Evolutionary conservation across 257 asterid species (phyloP).

Genomic region (Solanum sitiens): DNA sequence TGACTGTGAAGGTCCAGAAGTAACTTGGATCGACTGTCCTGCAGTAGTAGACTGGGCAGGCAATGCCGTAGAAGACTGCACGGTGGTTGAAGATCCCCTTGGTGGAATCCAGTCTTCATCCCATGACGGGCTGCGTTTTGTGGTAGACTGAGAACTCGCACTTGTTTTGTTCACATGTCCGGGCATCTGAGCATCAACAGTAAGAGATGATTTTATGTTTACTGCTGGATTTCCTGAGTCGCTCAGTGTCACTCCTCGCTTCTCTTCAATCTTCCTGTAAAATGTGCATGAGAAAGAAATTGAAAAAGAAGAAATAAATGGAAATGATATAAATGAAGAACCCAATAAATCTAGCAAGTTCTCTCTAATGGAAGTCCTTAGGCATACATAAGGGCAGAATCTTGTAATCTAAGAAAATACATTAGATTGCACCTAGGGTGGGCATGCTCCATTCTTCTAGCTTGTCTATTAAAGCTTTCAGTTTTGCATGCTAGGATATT

Average conservation of each 20-base stretch:
- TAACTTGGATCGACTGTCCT: slow-evolving; percentile 34
- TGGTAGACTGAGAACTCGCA: slow-evolving; percentile 27
- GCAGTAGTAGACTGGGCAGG: slow-evolving; percentile 27
- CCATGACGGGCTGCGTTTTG: slow-evolving; percentile 68
- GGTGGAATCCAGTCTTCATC: slow-evolving; percentile 92
- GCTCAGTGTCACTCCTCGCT: slow-evolving; percentile 81
- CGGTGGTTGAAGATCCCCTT: slow-evolving; percentile 39
- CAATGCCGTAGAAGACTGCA: slow-evolving; percentile 31
- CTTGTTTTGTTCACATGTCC: slow-evolving; percentile 43
- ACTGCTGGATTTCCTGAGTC: slow-evolving; percentile 52
- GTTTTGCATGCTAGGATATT: background rate
- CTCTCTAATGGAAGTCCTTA: background rate
- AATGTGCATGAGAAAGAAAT: background rate
- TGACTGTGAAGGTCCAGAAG: slow-evolving; percentile 17
- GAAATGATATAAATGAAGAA: background rate
- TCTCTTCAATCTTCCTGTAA: slow-evolving; percentile 89
- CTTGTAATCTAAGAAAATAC: background rate
- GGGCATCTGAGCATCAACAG: slow-evolving; percentile 25
- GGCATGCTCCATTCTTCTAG: background rate
- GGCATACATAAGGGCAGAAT: background rate
- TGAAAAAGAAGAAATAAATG: background rate
- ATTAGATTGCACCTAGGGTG: background rate
- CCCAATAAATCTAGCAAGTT: background rate
- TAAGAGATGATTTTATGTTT: slow-evolving; percentile 32
- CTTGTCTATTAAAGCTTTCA: background rate